Conservation (phyloP, 2,329 filamentous ascomycete species). For the Ceratocystis eucalypticola region DNA sequence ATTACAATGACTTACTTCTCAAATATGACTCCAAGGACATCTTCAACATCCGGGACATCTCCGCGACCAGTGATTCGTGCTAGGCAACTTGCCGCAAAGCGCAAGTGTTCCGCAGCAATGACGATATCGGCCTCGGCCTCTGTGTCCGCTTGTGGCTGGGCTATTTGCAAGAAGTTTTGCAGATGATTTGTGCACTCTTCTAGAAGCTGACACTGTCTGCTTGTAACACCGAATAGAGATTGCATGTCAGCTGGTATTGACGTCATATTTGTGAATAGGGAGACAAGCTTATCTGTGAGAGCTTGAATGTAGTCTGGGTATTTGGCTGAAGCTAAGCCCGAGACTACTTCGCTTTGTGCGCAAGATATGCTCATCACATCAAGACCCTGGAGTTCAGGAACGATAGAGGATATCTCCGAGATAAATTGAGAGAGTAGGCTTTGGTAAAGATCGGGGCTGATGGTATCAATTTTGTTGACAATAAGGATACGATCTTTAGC, state of each 20-base stretch:
- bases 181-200: constrained; percentile 58
- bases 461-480: constrained; percentile 49
- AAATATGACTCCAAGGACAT: constrained; percentile 91
- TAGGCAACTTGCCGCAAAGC: constrained; percentile 66
- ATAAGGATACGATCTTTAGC: constrained; percentile 40
- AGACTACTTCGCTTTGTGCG: constrained; percentile 38
- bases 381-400: constrained; percentile 30
- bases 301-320: constrained; percentile 54
- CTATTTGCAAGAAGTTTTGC: constrained; percentile 55
- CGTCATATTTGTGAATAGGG: constrained; percentile 58
- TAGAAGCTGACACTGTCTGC: constrained; percentile 74
- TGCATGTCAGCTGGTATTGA: constrained; percentile 56
- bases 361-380: constrained; percentile 30
- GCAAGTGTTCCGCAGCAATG: constrained; percentile 75
- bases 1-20: constrained; percentile 58
- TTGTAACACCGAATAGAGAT: constrained; percentile 79
- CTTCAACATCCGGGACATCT: constrained; percentile 79
- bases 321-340: constrained; percentile 17
- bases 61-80: constrained; percentile 78
- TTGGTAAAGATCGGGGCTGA: constrained; percentile 30
- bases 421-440: constrained; percentile 14
- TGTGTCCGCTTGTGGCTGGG: constrained; percentile 27
- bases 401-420: constrained; percentile 8
- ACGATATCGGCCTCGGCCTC: constrained; percentile 62
- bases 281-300: constrained; percentile 54